phyloP scores from a whole-genome alignment of 2,329 filamentous ascomycete species.

The Neonectria neomacrospora region DNA sequence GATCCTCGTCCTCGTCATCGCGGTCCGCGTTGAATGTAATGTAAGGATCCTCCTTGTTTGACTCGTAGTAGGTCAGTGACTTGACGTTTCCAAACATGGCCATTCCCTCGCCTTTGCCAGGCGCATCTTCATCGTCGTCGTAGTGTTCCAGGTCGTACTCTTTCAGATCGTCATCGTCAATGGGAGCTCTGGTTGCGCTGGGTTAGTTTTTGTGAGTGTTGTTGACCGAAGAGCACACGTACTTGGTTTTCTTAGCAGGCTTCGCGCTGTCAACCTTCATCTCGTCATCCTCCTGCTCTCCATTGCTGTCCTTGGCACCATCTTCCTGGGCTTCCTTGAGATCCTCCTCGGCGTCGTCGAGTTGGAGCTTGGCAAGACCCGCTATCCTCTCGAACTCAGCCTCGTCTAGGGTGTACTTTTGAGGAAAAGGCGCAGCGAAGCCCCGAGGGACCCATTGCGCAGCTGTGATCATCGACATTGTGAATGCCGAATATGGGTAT shows the following conservation, averaged over 20 bases:
- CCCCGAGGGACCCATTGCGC: constrained; percentile 81
- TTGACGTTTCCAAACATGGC: constrained; percentile 97
- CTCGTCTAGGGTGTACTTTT: constrained; percentile 80
- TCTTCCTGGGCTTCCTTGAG: constrained; percentile 73
- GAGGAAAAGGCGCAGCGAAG: constrained; percentile 79
- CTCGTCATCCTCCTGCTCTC: constrained; percentile 48
- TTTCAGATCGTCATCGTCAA: constrained; percentile 86
- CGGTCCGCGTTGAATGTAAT: constrained; percentile 84
- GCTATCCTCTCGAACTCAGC: constrained; percentile 81
- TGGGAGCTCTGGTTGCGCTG: constrained; percentile 53
- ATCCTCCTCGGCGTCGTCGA: constrained; percentile 92
- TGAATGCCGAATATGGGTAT: constrained; percentile 46
- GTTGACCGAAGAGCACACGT: constrained; percentile 12
- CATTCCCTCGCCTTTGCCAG: constrained; percentile 73
- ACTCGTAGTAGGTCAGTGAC: constrained; percentile 91
- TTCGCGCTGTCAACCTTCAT: constrained; percentile 50
- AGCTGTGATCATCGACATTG: constrained; percentile 80
- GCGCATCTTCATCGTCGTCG: constrained; percentile 74
- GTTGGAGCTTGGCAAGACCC: constrained; percentile 78
- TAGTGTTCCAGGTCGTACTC: constrained; percentile 98
- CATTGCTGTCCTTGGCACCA: constrained; percentile 41
- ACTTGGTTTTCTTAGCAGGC: constrained; percentile 52
- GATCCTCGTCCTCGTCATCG: constrained; percentile 82
- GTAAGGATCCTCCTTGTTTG: constrained; percentile 95
- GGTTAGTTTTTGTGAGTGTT: constrained; percentile 25